Evolutionary conservation across 176 grass and related monocot genomes (phyloP), one percentile per base, ranked within the genome.

Genomic region (Avena sativa): DNA sequence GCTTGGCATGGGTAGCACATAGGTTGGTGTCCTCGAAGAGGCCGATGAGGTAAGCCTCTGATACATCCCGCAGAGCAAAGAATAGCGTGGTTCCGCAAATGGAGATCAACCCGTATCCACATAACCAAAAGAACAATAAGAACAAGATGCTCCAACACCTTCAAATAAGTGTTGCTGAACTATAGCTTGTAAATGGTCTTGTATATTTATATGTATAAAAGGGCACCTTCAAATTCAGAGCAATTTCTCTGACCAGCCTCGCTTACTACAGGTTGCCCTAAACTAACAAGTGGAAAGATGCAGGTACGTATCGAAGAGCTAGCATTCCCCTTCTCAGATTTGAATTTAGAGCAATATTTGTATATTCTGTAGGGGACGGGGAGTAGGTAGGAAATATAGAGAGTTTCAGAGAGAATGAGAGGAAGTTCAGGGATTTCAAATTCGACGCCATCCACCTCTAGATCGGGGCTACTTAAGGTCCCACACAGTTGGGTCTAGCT

Each of bases 31-130:
- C 94, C 78, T 97, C 84, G 28, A 87, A 98, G 7, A 98, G 92
- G 0, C 96, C 93, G 0, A 96, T 93, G 56, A 98, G 93, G 71
- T 98, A 98, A 4, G 96, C 96, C 84, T 96, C 93, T 0, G 96
- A 93, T 0, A 88, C 96, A 82, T 98, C 96, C 88, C 94, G 93
- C 40, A 98, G 87, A 0, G 96, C 93, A 3, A 94, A 94, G 78
- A 48, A 96, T 87, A 0, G 92, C 93, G 20, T 91, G 89, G 88
- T 92, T 98, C 90, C 92, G 90, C 71, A 98, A 96, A 3, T 92
- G 80, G 2, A 98, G 86, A 36, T 95, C 93, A 16, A 3, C 63
- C 28, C 32, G 6, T 57, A 57, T 34, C 13, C 5, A 34, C 26
- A 34, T 7, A 34, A 67, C 13, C 0, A 34, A 34, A 66, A 66